Base-by-base conservation (phyloP, 768 basidiomycete species). In the Leccinum imitatum region DNA sequence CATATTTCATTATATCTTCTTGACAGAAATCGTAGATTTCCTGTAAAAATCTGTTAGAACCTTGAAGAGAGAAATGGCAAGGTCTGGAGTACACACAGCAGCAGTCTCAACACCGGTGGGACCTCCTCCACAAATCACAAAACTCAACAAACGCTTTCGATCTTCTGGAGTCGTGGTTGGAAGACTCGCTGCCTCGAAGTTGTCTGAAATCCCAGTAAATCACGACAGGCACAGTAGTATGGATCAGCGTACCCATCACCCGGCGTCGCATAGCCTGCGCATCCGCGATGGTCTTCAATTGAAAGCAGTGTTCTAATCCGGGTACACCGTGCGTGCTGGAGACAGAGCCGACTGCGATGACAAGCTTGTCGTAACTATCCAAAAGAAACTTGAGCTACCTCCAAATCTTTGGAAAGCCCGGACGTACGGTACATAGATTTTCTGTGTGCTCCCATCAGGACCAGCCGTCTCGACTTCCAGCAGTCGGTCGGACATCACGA, bases 1-100 rank as follows among this genome's bases (percentile, higher is more conserved):
- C 95, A 70, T 97, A 98, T 61, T 87, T 86, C 69, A 94, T 82
- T 48, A 98, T 90, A 66, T 99, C 96, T 72, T 99, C 96, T 71
- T 95, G 92, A 75, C 96, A 96, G 69, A 99, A 86, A 69, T 99
- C 97, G 59, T 89, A 93, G 47, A 99, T 91, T 79, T 99, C 97
- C 81, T 84, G 67, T 44, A 55, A 53, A 47, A 4, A 21, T 23
- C 50, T 4, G 48, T 63, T 37, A 63, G 27, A 54, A 9, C 15
- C 14, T 19, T 5, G 21, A 11, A 50, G 19, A 10, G 6, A 44
- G 11, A 48, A 23, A 44, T 6, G 25, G 3, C 4, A 11, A 30
- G 10, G 6, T n/a, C 8, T 6, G 14, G 23, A 60, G 55, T 56
- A 75, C 82, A 44, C 52, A 87, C 86, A 8, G 93, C 93, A 50